Percentiles rank a stretch among this genome's conserved stretches.
phyloP scores from a whole-genome alignment of 73 alveolate species.

The Durusdinium trenchii region DNA sequence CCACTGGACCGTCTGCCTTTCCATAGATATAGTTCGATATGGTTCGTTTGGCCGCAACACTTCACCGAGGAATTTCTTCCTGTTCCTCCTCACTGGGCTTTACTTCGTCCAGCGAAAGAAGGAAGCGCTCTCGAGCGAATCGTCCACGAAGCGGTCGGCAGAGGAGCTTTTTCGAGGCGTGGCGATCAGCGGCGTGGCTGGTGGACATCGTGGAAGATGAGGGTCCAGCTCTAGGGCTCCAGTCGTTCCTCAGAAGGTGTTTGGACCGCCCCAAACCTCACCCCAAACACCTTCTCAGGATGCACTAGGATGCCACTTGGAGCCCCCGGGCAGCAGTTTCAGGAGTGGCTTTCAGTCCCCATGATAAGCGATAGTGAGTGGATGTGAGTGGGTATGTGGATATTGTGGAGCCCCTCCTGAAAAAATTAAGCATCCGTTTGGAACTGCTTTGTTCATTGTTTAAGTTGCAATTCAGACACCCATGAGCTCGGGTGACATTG shows the following conservation, averaged over 20 bases:
- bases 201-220: background rate
- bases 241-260: background rate
- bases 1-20: background rate
- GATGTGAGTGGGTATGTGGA: no score
- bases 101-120: background rate
- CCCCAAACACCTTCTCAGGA: background rate
- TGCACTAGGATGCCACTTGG: background rate
- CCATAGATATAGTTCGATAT: background rate
- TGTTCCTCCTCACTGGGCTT: conserved; percentile 22
- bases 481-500: no score
- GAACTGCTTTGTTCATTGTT: no score
- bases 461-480: no score
- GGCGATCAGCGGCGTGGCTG: background rate
- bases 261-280: background rate
- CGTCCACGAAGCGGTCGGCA: background rate
- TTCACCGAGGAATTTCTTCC: conserved; percentile 52
- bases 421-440: no score
- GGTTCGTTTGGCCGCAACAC: background rate
- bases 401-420: no score
- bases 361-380: no score
- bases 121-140: background rate
- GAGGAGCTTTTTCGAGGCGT: conserved; percentile 24
- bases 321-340: background rate
- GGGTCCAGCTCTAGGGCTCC: background rate
- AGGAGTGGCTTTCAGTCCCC: background rate